Conservation (phyloP, 805 yeast genomes). For the Danielozyma ontarioensis region DNA sequence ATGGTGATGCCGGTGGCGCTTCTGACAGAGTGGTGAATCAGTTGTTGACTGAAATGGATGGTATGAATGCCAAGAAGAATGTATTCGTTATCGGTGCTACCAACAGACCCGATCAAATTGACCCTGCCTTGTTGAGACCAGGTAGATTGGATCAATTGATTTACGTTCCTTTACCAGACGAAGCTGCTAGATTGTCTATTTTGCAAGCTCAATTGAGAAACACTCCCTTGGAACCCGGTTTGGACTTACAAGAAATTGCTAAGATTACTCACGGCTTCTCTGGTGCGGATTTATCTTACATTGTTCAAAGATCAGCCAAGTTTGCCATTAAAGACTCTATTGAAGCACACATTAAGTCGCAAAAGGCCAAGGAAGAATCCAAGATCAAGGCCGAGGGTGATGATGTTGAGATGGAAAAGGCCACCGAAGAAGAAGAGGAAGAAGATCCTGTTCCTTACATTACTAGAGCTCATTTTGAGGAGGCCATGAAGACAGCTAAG, state of each 20-base stretch:
- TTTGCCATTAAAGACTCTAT: constrained; percentile 97
- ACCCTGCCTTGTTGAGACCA: constrained; percentile 97
- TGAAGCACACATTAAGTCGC: constrained; percentile 55
- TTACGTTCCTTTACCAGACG: constrained; percentile 98
- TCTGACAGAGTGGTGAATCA: constrained; percentile 95
- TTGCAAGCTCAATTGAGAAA: constrained; percentile 95
- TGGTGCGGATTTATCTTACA: constrained; percentile 97
- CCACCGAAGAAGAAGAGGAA: constrained; percentile 53
- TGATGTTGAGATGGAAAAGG: constrained; percentile 47
- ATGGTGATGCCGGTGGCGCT: constrained; percentile 95
- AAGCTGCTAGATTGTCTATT: constrained; percentile 87
- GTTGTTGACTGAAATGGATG: constrained; percentile 97
- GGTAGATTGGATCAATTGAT: constrained; percentile 98
- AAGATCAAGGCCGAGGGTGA: constrained; percentile 30
- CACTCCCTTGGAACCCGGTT: constrained; percentile 97
- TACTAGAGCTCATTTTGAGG: constrained; percentile 91
- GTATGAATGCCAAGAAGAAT: constrained; percentile 99
- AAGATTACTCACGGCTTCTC: constrained; percentile 95
- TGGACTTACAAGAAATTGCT: constrained; percentile 83
- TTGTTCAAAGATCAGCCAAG: constrained; percentile 98
- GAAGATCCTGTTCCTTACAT: constrained; percentile 96
- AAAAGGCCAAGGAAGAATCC: constrained; percentile 37
- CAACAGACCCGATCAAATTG: constrained; percentile 98
- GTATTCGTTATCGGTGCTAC: constrained; percentile 99
- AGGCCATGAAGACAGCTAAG: constrained; percentile 99